These are phyloP conservation scores for Nemophila menziesii DNA, from an alignment of 257 asterid species.

Conservation along the genomic window DNA sequence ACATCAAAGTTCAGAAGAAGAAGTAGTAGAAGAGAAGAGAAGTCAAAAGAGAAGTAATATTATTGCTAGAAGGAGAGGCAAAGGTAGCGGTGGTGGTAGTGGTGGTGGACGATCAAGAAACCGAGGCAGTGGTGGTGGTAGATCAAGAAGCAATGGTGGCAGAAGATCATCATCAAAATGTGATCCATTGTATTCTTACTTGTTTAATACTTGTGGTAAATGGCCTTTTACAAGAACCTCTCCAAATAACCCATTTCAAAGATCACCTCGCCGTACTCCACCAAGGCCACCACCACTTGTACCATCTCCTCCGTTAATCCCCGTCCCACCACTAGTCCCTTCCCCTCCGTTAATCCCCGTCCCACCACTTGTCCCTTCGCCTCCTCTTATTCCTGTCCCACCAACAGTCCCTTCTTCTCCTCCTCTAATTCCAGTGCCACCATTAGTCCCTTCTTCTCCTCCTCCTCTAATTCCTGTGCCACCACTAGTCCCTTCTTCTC, in stretches of 20 bases:
- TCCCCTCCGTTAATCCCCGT: no score
- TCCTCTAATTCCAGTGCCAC: slow-evolving; percentile 19
- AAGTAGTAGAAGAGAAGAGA: slow-evolving; percentile 24
- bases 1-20: slow-evolving; percentile 1
- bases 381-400: no score
- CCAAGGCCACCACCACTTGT: slow-evolving; percentile 22
- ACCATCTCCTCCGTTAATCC: slow-evolving; percentile 5
- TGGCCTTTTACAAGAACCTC: slow-evolving; percentile 37
- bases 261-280: slow-evolving; percentile 14
- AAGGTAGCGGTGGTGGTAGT: slow-evolving; percentile 15
- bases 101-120: slow-evolving; percentile 8
- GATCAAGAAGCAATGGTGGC: slow-evolving; percentile 8
- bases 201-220: slow-evolving; percentile 36
- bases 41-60: slow-evolving; percentile 12
- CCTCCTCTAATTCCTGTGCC: slow-evolving; percentile 19
- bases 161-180: slow-evolving; percentile 23
- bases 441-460: slow-evolving; percentile 26
- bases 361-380: no score
- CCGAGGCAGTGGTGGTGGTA: slow-evolving; percentile 6
- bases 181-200: slow-evolving; percentile 30
- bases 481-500: slow-evolving; percentile 23
- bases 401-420: slow-evolving; percentile 1
- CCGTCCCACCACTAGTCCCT: not conserved
- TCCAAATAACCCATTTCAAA: slow-evolving; percentile 26
- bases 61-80: slow-evolving; percentile 6